These are phyloP conservation scores for Scheffersomyces lignosus DNA, from an alignment of 805 yeast species.

Conservation along the genomic window DNA sequence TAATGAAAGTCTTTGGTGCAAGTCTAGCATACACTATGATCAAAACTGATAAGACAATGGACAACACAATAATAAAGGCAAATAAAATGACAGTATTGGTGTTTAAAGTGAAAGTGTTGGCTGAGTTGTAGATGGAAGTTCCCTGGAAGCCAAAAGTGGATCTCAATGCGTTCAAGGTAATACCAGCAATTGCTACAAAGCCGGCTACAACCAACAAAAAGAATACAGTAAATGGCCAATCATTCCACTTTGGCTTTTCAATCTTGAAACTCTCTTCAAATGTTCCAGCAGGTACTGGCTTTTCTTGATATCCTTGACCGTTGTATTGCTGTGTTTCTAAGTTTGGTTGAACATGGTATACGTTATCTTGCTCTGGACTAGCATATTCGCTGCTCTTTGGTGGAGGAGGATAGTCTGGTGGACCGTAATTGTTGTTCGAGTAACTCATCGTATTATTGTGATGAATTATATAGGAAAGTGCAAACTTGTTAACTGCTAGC, in stretches of 20 bases:
- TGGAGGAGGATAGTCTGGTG: conserved; percentile 6
- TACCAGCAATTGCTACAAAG: conserved; percentile 67
- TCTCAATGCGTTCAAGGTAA: conserved; percentile 66
- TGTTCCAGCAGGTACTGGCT: conserved; percentile 32
- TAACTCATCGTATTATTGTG: background rate
- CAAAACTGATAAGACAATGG: conserved; percentile 55
- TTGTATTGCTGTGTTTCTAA: conserved; percentile 25
- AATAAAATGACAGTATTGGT: conserved; percentile 74
- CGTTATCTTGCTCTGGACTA: conserved; percentile 1
- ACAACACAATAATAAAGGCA: conserved; percentile 61
- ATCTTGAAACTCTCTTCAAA: conserved; percentile 73
- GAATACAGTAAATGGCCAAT: conserved; percentile 66
- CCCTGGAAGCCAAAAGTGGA: conserved; percentile 57
- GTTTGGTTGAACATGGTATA: conserved; percentile 22
- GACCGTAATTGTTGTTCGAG: background rate
- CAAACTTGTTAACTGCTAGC: too few relatives aligned
- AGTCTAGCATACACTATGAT: conserved; percentile 63
- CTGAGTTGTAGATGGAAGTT: conserved; percentile 56
- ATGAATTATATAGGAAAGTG: too few relatives aligned
- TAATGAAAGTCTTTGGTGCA: conserved; percentile 67
- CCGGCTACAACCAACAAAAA: conserved; percentile 52
- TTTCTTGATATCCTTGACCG: conserved; percentile 22
- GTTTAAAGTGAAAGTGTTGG: conserved; percentile 61
- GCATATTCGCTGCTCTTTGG: background rate
- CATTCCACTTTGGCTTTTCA: conserved; percentile 63